Evolutionary conservation across 768 basidiomycete genomes (phyloP).

Genomic region (Dacryopinax spathularia): DNA sequence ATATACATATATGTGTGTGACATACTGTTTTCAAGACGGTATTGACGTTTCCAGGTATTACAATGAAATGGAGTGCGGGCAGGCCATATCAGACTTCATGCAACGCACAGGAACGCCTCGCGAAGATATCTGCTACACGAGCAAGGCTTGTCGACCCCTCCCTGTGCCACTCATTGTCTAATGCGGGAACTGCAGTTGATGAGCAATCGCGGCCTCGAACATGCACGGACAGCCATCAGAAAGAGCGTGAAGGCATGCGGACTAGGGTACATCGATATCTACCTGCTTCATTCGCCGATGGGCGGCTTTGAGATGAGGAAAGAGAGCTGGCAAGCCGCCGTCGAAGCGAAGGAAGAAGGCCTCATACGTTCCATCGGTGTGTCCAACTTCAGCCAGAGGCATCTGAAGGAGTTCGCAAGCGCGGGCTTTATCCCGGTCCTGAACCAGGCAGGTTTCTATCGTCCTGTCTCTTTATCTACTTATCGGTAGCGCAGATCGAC

Average conservation of each 20-base stretch:
- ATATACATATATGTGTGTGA: not conserved
- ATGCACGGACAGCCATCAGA: not conserved
- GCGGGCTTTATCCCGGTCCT: constrained; percentile 40
- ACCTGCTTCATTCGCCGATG: constrained; percentile 55
- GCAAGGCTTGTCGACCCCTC: constrained; percentile 48
- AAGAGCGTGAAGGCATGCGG: not conserved
- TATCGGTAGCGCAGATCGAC: constrained; percentile 22
- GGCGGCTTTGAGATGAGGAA: constrained; percentile 42
- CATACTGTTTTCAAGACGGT: not conserved
- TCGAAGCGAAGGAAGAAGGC: constrained; percentile 49
- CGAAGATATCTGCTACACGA: constrained; percentile 51
- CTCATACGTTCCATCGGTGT: constrained; percentile 49
- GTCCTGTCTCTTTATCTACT: constrained; percentile 6
- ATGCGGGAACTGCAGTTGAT: constrained; percentile 36
- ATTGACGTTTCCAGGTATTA: constrained; percentile 40
- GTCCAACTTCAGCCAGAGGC: constrained; percentile 44
- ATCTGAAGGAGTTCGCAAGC: constrained; percentile 41
- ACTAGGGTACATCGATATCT: constrained; percentile 45
- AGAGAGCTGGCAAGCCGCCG: constrained; percentile 52
- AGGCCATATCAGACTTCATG: constrained; percentile 45
- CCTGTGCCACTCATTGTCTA: constrained; percentile 33
- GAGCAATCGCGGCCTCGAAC: constrained; percentile 30
- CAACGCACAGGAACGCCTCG: constrained; percentile 35
- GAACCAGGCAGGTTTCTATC: constrained; percentile 38
- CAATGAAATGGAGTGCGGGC: constrained; percentile 52